Conservation (phyloP, 805 yeast species). For the Teunomyces cretensis region DNA sequence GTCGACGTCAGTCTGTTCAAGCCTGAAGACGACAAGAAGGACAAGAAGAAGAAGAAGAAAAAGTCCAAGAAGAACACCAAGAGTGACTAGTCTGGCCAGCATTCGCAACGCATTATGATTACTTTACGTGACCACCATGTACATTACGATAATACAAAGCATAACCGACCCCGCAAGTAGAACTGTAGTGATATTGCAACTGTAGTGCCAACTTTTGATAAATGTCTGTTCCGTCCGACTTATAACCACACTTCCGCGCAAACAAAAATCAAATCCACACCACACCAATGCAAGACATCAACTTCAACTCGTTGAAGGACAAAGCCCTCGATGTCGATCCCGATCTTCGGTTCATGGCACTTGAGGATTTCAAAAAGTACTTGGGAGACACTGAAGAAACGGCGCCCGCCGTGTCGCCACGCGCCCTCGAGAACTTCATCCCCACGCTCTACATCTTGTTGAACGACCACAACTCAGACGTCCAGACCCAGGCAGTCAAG, state of each 20-base stretch:
- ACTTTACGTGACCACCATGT: background rate
- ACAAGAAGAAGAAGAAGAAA: conserved; percentile 8
- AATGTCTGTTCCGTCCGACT: too few relatives aligned
- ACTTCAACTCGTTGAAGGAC: conserved; percentile 32
- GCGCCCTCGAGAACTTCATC: conserved; percentile 22
- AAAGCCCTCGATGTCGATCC: conserved; percentile 69
- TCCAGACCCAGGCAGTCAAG: conserved; percentile 70
- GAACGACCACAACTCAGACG: conserved; percentile 66
- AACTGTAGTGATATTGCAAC: too few relatives aligned
- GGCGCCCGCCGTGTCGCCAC: conserved; percentile 2
- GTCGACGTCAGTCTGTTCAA: conserved; percentile 6
- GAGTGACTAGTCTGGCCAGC: background rate
- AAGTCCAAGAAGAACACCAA: conserved; percentile 3
- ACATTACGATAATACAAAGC: background rate
- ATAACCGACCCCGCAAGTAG: background rate
- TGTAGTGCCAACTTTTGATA: too few relatives aligned
- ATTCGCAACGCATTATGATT: background rate
- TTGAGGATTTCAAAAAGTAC: conserved; percentile 63
- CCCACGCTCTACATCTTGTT: conserved; percentile 45
- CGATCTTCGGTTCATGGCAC: conserved; percentile 82
- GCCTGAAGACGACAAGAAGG: conserved; percentile 6
- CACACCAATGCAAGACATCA: conserved; percentile 23
- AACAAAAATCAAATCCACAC: background rate
- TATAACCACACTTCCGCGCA: background rate
- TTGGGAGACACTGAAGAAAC: conserved; percentile 24